Evolutionary conservation across 257 asterid genomes (phyloP).

Genomic region (Jacaranda copaia): DNA sequence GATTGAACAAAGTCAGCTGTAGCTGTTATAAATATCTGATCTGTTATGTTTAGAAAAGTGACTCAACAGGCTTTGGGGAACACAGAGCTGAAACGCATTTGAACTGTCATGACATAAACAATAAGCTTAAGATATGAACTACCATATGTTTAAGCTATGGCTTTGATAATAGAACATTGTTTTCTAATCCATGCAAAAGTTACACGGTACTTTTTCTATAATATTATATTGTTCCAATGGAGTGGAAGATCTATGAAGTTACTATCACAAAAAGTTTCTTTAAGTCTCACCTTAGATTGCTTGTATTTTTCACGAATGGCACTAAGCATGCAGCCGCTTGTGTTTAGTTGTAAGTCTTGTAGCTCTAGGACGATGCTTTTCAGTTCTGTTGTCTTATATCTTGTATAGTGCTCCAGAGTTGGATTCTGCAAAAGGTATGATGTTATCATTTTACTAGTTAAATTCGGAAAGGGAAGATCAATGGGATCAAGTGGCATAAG

Average conservation of each 20-base stretch:
- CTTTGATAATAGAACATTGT: neutral
- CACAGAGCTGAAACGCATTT: slow-evolving; percentile 74
- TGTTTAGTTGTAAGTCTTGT: slow-evolving; percentile 74
- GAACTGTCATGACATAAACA: slow-evolving; percentile 61
- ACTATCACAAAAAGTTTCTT: neutral
- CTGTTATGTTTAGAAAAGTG: slow-evolving; percentile 59
- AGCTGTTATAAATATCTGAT: slow-evolving; percentile 41
- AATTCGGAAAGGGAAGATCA: slow-evolving; percentile 1
- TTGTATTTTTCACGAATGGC: slow-evolving; percentile 87
- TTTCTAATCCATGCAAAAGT: too few species aligned
- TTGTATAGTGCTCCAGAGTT: slow-evolving; percentile 90
- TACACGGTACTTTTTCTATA: too few species aligned
- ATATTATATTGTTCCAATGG: too few species aligned
- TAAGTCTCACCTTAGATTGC: slow-evolving; percentile 70
- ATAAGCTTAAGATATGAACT: slow-evolving; percentile 14
- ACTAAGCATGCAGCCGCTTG: slow-evolving; percentile 51
- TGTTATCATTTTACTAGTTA: slow-evolving; percentile 9
- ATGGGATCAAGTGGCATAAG: slow-evolving; percentile 27
- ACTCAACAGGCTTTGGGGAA: slow-evolving; percentile 52
- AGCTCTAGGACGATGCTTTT: slow-evolving; percentile 63
- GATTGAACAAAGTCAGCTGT: slow-evolving; percentile 42
- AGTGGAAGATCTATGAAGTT: neutral
- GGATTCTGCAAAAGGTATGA: slow-evolving; percentile 63
- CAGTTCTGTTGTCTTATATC: slow-evolving; percentile 63
- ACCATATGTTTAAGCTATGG: neutral